Conservation (phyloP, 768 basidiomycete genomes). For the Ramaria rubella region DNA sequence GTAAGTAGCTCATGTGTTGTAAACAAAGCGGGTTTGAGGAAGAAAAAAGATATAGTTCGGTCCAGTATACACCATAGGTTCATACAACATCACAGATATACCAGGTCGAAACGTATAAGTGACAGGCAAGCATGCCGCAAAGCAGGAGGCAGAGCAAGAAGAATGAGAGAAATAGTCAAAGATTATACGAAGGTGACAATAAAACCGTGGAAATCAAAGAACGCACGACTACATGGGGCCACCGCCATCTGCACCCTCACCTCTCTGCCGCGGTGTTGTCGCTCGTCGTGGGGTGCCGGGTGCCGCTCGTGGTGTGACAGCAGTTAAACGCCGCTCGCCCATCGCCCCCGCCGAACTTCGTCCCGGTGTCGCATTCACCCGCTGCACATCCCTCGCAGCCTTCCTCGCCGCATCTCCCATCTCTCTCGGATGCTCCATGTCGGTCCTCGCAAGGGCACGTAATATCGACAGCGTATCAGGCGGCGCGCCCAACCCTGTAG, state of each 20-base stretch:
- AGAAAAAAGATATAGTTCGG: no score
- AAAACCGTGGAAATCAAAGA: not conserved
- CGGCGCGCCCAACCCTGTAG: slow-evolving; percentile 26
- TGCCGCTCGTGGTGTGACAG: slow-evolving; percentile 45
- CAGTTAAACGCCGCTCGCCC: slow-evolving; percentile 48
- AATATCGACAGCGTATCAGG: slow-evolving; percentile 51
- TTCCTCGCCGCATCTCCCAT: slow-evolving; percentile 68
- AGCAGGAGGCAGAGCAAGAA: not conserved
- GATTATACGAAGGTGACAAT: not conserved
- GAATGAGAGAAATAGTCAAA: not conserved
- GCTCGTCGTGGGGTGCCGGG: slow-evolving; percentile 62
- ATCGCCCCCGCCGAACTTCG: slow-evolving; percentile 31
- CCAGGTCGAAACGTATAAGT: not conserved
- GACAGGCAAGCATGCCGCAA: not conserved
- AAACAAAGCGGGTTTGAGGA: no score
- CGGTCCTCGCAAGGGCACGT: slow-evolving; percentile 62
- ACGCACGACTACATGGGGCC: slow-evolving; percentile 8
- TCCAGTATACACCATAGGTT: not conserved
- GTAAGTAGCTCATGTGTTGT: no score
- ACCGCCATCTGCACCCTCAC: not conserved
- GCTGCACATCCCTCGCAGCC: slow-evolving; percentile 65
- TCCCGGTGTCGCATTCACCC: slow-evolving; percentile 45
- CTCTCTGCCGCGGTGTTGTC: slow-evolving; percentile 36
- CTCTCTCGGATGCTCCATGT: slow-evolving; percentile 56
- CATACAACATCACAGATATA: not conserved